Conservation (phyloP, 2,329 filamentous ascomycete species). For the Iodosphaeria phyllophila region DNA sequence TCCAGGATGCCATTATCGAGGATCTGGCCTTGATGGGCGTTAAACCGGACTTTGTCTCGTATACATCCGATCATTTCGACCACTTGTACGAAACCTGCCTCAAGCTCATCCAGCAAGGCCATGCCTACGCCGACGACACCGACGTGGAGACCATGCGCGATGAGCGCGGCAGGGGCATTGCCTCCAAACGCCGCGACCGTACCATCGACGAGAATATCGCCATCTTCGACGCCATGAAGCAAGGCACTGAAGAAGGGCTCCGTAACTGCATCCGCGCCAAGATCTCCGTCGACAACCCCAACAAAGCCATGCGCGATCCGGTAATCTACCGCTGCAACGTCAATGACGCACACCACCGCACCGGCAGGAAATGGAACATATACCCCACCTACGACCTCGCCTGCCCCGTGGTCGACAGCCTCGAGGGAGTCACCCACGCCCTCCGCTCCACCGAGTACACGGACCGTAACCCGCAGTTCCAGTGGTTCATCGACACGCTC, state of each 20-base stretch:
- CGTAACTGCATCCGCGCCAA: slow-evolving; percentile 89
- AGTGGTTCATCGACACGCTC: slow-evolving; percentile 65
- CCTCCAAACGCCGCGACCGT: slow-evolving; percentile 64
- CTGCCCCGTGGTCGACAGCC: slow-evolving; percentile 61
- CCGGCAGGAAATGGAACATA: slow-evolving; percentile 63
- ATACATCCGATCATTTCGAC: slow-evolving; percentile 93
- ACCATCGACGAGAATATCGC: slow-evolving; percentile 67
- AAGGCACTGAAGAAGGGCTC: slow-evolving; percentile 57
- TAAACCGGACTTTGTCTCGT: slow-evolving; percentile 68
- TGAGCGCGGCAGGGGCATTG: slow-evolving; percentile 67
- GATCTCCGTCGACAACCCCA: slow-evolving; percentile 77
- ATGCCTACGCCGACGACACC: slow-evolving; percentile 91
- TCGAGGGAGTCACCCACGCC: slow-evolving; percentile 71
- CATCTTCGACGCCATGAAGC: slow-evolving; percentile 88
- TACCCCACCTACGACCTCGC: slow-evolving; percentile 81
- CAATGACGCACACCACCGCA: slow-evolving; percentile 52
- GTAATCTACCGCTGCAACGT: slow-evolving; percentile 92
- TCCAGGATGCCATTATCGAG: slow-evolving; percentile 81
- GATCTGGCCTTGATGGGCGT: slow-evolving; percentile 85
- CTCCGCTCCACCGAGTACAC: slow-evolving; percentile 75
- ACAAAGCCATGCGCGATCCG: slow-evolving; percentile 90
- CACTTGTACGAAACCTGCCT: slow-evolving; percentile 75
- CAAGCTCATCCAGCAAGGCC: slow-evolving; percentile 66
- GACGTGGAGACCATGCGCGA: slow-evolving; percentile 73
- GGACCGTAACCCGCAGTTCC: slow-evolving; percentile 71